Evolutionary conservation across 768 basidiomycete genomes (phyloP).

Genomic region (Kwoniella mangroviensis): DNA sequence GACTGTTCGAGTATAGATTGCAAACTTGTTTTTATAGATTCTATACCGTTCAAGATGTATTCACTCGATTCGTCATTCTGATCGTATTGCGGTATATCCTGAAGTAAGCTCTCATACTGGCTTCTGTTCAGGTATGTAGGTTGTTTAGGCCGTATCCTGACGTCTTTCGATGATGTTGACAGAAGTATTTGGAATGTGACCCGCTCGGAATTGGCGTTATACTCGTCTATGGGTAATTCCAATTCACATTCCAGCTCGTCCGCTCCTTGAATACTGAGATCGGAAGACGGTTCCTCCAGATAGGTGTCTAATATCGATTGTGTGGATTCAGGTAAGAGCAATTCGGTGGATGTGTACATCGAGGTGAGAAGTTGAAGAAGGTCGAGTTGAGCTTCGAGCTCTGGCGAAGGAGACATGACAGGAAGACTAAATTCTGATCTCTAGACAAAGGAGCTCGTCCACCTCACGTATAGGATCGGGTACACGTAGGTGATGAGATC

Average conservation of each 20-base stretch:
- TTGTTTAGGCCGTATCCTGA: conserved; percentile 24
- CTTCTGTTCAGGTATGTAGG: conserved; percentile 33
- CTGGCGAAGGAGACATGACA: neutral
- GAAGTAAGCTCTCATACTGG: conserved; percentile 17
- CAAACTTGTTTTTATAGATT: conserved; percentile 20
- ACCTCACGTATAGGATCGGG: too few species aligned
- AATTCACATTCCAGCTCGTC: conserved; percentile 11
- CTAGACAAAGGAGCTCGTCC: too few species aligned
- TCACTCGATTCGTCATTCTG: conserved; percentile 27
- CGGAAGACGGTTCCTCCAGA: neutral
- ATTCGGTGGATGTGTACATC: conserved; percentile 51
- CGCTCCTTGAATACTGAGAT: neutral
- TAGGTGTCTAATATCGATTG: conserved; percentile 20
- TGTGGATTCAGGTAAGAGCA: conserved; percentile 28
- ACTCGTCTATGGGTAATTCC: conserved; percentile 16
- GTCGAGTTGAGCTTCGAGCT: conserved; percentile 31
- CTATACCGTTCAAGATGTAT: conserved; percentile 31
- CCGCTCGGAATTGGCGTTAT: neutral
- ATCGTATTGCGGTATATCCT: neutral
- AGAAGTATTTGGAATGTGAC: conserved; percentile 5
- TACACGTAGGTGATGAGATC: too few species aligned
- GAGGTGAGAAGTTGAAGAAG: conserved; percentile 46
- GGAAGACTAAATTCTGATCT: too few species aligned
- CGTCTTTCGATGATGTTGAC: neutral
- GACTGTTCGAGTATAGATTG: neutral